Evolutionary conservation across 75 land plant genomes (phyloP).

Genomic region (Azolla pinnata): DNA sequence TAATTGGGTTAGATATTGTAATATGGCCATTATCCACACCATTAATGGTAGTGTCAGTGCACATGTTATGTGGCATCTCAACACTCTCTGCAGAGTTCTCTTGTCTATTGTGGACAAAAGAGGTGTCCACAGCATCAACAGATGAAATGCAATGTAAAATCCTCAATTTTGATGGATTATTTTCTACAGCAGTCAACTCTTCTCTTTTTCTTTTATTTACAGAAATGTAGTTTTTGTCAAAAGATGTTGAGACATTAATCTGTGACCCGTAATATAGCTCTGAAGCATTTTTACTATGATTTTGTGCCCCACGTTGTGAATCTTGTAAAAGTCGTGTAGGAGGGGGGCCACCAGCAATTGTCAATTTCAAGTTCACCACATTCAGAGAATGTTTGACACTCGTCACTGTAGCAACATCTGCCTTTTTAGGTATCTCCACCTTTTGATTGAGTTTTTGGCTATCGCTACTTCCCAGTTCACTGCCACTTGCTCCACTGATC

Average conservation of each 20-base stretch:
- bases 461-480: slow-evolving; percentile 7
- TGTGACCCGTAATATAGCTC: not conserved
- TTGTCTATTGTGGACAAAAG: slow-evolving; percentile 14
- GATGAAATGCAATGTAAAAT: slow-evolving; percentile 28
- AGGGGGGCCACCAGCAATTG: slow-evolving; percentile 93
- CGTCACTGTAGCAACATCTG: slow-evolving; percentile 6
- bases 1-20: too few species aligned
- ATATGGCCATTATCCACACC: not conserved
- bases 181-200: slow-evolving; percentile 3
- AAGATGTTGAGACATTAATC: slow-evolving; percentile 7
- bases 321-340: slow-evolving; percentile 19
- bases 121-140: slow-evolving; percentile 43
- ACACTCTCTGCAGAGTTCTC: slow-evolving; percentile 47
- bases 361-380: slow-evolving; percentile 39
- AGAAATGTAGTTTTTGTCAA: not conserved
- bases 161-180: slow-evolving; percentile 7
- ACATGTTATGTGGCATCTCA: slow-evolving; percentile 16
- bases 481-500: slow-evolving; percentile 26
- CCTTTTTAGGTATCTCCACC: slow-evolving; percentile 18
- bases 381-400: not conserved
- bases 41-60: not conserved
- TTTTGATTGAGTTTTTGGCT: slow-evolving; percentile 11
- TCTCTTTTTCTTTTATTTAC: slow-evolving; percentile 17
- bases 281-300: not conserved
- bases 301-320: slow-evolving; percentile 3